Evolutionary conservation across 768 basidiomycete genomes (phyloP), one percentile per base, ranked within the genome.

Genomic region (Tulasnella sp.): DNA sequence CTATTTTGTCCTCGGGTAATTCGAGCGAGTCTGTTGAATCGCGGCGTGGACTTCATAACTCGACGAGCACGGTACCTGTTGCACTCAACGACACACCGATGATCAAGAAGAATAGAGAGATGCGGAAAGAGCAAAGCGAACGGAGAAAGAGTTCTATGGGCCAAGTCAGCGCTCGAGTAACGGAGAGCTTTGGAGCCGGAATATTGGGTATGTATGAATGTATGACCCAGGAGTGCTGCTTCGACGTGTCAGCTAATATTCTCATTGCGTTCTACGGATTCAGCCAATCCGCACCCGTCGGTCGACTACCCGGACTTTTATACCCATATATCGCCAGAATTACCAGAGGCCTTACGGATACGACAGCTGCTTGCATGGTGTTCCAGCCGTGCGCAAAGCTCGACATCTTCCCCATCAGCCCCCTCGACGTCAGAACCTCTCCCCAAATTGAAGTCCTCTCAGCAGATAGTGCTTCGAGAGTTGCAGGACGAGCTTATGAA

Each of bases 401-500:
- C 69, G n/a, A 29, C 16, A 22, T n/a, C 52, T 26, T 41, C 26
- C n/a, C 52, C 69, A 32, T 32, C 69, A 40, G 16, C 8, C 26
- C 44, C 41, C 12, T 35, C 68, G 32, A 29, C 59, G 41, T 62
- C 69, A 22, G 36, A 39, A 64, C 35, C 71, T 19, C 36, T 70
- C 22, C 71, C 71, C 26, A 32, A 32, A 19, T 64, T 72, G 26
- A 66, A 59, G 35, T 22, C 59, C 19, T 62, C 62, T n/a, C 71
- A 72, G 62, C 39, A 63, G n/a, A 44, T 14, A 64, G 35, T 72
- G 22, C 36, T 72, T 22, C 39, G 40, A 29, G 64, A 63, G 22
- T 36, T 72, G 14, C 71, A 72, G 35, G 71, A 72, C 32, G 71
- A 72, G 34, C 39, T 72, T 34, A 72, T 72, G 71, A 72, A 72